Base-by-base conservation (phyloP, 495 filamentous ascomycete species). In the Penicillium cinerascens region DNA sequence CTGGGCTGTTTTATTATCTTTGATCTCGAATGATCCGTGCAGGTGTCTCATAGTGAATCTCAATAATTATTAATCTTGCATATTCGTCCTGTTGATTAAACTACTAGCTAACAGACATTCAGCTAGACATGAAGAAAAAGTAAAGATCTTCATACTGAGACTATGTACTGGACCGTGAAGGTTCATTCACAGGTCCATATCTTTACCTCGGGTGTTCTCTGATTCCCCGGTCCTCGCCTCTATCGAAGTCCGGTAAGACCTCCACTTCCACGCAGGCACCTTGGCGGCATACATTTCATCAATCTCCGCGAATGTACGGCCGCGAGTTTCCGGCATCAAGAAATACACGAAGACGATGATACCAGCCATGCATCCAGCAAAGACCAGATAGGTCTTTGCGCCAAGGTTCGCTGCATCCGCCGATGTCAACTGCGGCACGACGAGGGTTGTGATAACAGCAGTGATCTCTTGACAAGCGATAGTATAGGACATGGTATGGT, bases 271-370 rank as follows among this genome's bases (percentile, higher is more conserved):
- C 47, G 65, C 64, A 1, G 78, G 75, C 18, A 81, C 57, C 29
- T 66, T 69, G 4, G 71, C 71, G 57, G 74, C 75, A 47, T 80
- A 81, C 69, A 80, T 79, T 66, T 80, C 77, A 56, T 80, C 69
- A 5, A 81, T 74, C 56, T 81, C 77, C 10, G 74, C 76, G 27
- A 80, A 68, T 1, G 76, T 80, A 29, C 79, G 64, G 45, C 77
- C 73, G 6, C 68, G 62, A 0, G 79, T 82, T 60, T 82, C 79
- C 0, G 78, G 78, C 49, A 82, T 62, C 27, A 65, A 76, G 25
- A 82, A 64, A 47, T 70, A 82, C 4, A 74, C 71, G 62, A 75
- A 82, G 1, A 78, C 54, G 22, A 77, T 65, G 41, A 78, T 71
- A 11, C 40, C 59, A 21, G 54, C 62, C 70, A 72, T 72, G 25